Percentiles rank a stretch among this genome's conserved stretches.
These are phyloP conservation scores for Zoysia matrella DNA, from an alignment of 202 grass and related monocot genomes.

Conservation along the genomic window DNA sequence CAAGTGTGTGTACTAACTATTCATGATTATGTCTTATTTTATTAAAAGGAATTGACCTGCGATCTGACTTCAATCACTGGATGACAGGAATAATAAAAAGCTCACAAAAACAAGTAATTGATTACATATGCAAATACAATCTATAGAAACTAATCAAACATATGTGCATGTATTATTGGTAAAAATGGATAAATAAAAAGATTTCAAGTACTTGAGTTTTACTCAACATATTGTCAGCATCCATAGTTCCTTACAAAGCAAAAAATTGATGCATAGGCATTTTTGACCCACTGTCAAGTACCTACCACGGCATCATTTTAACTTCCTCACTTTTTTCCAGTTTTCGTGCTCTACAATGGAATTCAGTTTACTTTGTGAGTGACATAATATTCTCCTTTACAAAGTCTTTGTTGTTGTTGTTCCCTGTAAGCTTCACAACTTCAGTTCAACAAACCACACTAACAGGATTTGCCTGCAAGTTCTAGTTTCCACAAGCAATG, in stretches of 20 bases:
- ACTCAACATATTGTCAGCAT: slow-evolving; percentile 21
- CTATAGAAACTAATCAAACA: slow-evolving; percentile 20
- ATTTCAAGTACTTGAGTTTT: slow-evolving; percentile 6
- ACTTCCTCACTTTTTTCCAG: background rate
- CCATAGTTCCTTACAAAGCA: slow-evolving; percentile 11
- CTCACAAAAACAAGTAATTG: background rate
- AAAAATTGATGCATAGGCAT: slow-evolving; percentile 5
- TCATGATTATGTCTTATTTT: slow-evolving; percentile 6
- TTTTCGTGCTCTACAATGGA: background rate
- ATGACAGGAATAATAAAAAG: slow-evolving; percentile 4
- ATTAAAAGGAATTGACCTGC: background rate
- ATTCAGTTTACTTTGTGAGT: background rate
- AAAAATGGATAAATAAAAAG: slow-evolving; percentile 16
- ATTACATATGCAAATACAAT: slow-evolving; percentile 1
- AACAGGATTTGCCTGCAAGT: background rate
- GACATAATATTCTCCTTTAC: background rate
- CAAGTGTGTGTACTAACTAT: slow-evolving; percentile 22
- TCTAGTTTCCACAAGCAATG: background rate
- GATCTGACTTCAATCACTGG: background rate
- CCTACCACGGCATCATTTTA: slow-evolving; percentile 19
- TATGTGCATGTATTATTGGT: background rate
- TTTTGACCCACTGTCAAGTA: slow-evolving; percentile 16
- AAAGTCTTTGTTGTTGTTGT: too few species aligned
- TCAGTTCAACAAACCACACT: background rate
- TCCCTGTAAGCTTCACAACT: background rate